phyloP scores from a whole-genome alignment of 1,284 basidiomycete genomes.

The Puccinia sorghi region DNA sequence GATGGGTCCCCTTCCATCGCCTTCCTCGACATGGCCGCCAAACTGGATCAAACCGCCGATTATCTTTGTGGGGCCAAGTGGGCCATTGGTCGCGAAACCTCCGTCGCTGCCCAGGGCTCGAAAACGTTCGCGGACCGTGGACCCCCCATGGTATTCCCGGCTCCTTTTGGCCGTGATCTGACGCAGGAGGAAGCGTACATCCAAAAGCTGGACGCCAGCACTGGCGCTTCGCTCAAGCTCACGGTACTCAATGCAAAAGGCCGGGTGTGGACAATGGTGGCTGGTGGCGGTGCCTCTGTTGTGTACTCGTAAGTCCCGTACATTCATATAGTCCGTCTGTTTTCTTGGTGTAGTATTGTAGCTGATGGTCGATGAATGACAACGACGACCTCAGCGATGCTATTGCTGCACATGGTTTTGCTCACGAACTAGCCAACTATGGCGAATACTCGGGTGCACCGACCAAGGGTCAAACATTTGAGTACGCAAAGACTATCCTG shows the following conservation, averaged over 20 bases:
- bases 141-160: constrained; percentile 82
- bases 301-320: constrained; percentile 65
- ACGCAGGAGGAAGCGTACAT: constrained; percentile 99
- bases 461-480: constrained; percentile 96
- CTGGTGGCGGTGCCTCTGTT: constrained; percentile 75
- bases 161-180: constrained; percentile 94
- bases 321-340: neutral
- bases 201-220: constrained; percentile 93
- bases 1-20: constrained; percentile 76
- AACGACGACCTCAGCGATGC: constrained; percentile 69
- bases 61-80: constrained; percentile 98
- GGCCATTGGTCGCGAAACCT: constrained; percentile 91
- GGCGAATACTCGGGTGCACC: constrained; percentile 99
- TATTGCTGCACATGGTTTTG: constrained; percentile 93
- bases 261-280: constrained; percentile 99
- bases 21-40: constrained; percentile 99
- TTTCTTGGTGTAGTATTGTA: no score
- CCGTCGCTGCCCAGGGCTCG: constrained; percentile 63
- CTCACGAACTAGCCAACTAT: constrained; percentile 97
- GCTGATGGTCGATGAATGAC: no score
- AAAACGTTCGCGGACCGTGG: constrained; percentile 83
- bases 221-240: constrained; percentile 95
- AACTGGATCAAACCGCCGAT: constrained; percentile 98
- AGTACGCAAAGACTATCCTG: constrained; percentile 98
- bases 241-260: constrained; percentile 94